phyloP scores from a whole-genome alignment of 208 protist species.

The Trypanosoma brucei region DNA sequence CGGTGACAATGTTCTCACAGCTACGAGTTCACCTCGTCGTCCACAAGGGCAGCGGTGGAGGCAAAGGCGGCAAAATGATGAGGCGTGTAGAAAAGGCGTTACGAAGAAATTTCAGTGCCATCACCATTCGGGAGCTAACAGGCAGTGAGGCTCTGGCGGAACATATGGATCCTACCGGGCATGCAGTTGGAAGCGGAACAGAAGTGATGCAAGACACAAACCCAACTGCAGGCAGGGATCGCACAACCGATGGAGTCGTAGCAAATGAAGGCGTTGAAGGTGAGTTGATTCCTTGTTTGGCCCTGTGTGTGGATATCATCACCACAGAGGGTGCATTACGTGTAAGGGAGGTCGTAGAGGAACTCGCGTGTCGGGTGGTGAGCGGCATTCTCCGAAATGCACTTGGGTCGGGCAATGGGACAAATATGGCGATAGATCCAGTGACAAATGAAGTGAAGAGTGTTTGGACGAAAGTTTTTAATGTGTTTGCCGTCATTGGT shows the following conservation, averaged over 20 bases:
- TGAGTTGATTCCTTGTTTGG: not conserved
- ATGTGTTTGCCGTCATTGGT: constrained; percentile 58
- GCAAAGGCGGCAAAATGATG: constrained; percentile 19
- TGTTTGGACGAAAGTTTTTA: constrained; percentile 4
- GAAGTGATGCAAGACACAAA: too few relatives aligned
- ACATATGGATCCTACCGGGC: not conserved
- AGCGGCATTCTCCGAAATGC: not conserved
- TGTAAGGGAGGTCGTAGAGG: constrained; percentile 12
- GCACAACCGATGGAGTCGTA: too few relatives aligned
- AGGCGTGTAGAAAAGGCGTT: constrained; percentile 12
- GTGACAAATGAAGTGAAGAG: not conserved
- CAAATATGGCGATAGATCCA: constrained; percentile 1
- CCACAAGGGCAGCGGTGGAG: constrained; percentile 55
- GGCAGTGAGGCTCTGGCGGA: constrained; percentile 14
- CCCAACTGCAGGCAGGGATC: too few relatives aligned
- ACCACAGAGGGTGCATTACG: constrained; percentile 13
- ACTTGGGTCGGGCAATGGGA: not conserved
- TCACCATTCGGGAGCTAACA: not conserved
- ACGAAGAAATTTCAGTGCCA: constrained; percentile 5
- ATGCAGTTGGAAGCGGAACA: not conserved
- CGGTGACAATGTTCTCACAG: not conserved
- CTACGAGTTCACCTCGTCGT: constrained; percentile 48
- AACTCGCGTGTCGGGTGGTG: constrained; percentile 12
- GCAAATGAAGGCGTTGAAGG: not conserved
- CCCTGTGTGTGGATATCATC: constrained; percentile 19